Conservation (phyloP, 352 stramenopile species). For the Globisporangium nagaii region DNA sequence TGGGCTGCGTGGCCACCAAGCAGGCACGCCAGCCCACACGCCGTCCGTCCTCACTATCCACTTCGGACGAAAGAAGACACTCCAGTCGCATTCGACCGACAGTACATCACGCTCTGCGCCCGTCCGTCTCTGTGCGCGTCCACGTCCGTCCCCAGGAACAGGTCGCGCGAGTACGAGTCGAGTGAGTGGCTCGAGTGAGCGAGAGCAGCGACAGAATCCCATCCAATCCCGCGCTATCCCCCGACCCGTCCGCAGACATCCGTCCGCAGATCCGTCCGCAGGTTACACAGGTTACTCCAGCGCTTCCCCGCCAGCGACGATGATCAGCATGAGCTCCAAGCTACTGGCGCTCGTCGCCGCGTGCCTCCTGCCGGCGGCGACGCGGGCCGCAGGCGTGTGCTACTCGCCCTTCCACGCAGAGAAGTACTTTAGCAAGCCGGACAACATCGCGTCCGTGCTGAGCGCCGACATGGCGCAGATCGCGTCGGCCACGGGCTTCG, state of each 20-base stretch:
- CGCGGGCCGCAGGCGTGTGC: slow-evolving; percentile 6
- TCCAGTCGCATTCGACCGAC: slow-evolving; percentile 3
- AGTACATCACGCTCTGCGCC: neutral
- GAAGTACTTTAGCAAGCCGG: slow-evolving; percentile 3
- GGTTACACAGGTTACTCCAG: neutral
- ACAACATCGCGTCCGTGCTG: slow-evolving; percentile 9
- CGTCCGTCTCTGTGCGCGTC: neutral
- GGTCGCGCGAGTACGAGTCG: no score
- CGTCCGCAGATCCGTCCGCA: neutral
- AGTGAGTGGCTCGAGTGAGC: no score
- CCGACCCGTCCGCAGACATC: neutral
- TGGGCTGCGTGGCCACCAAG: neutral
- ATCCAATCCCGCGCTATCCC: no score
- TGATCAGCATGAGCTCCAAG: neutral
- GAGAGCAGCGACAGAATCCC: neutral
- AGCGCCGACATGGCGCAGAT: slow-evolving; percentile 20
- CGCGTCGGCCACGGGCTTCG: slow-evolving; percentile 18
- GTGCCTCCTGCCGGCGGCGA: neutral
- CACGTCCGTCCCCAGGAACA: neutral
- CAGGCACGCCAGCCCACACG: neutral
- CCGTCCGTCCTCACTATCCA: slow-evolving; percentile 2
- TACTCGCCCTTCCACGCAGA: slow-evolving; percentile 31
- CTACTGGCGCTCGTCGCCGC: neutral
- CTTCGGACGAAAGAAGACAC: slow-evolving; percentile 3
- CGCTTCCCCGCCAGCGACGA: neutral